Conservation (phyloP, 1,284 basidiomycete species). For the Pyrrhoderma lamaoense region DNA sequence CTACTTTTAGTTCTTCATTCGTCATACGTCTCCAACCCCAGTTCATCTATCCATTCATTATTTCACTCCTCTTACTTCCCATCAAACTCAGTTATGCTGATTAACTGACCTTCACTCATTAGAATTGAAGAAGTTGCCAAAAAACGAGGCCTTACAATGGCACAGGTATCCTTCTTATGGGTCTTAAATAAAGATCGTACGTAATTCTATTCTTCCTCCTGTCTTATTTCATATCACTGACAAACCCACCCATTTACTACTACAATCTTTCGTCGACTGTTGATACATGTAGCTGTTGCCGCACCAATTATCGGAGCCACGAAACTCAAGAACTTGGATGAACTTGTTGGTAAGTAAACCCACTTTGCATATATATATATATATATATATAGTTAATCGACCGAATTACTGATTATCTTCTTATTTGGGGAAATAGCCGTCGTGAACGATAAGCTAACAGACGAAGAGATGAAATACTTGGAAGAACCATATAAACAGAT, state of each 20-base stretch:
- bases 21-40: no score
- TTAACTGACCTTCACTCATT: no score
- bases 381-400: background rate
- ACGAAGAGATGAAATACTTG: conserved; percentile 46
- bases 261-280: background rate
- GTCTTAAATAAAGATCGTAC: conserved; percentile 23
- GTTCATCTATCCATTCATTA: no score
- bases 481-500: conserved; percentile 28
- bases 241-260: background rate
- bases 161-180: conserved; percentile 34
- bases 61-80: no score
- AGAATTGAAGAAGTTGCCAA: conserved; percentile 34
- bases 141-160: conserved; percentile 31
- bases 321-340: conserved; percentile 40
- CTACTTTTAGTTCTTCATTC: no score
- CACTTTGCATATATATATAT: no score
- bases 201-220: background rate
- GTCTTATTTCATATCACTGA: background rate
- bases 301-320: conserved; percentile 50
- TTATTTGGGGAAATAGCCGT: conserved; percentile 31
- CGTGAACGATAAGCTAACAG: conserved; percentile 36
- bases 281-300: conserved; percentile 27
- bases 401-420: no score
- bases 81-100: no score
- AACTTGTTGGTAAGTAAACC: conserved; percentile 36